Conservation (phyloP, 192 early-diverging fungal genomes). For the Chytriomyces confervae region DNA sequence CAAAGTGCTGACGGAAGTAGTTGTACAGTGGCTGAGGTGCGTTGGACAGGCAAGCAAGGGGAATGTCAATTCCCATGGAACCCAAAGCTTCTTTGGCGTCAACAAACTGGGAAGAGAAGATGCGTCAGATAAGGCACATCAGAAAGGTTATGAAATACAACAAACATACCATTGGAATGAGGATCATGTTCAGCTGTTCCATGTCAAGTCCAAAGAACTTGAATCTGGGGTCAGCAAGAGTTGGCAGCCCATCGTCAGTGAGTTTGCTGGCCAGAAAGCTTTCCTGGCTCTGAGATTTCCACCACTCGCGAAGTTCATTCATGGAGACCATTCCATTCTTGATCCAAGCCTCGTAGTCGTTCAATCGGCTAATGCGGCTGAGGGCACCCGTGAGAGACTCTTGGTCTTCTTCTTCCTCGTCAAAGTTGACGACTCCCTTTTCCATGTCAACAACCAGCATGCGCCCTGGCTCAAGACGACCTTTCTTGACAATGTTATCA, state of each 20-base stretch:
- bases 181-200: conserved; percentile 89
- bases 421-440: conserved; percentile 75
- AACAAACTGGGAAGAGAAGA: conserved; percentile 36
- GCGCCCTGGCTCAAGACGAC: conserved; percentile 92
- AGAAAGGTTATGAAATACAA: conserved; percentile 9
- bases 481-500: conserved; percentile 82
- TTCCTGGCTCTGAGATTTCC: conserved; percentile 59
- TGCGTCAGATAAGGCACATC: not conserved
- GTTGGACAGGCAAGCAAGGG: conserved; percentile 88
- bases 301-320: conserved; percentile 58
- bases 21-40: conserved; percentile 92
- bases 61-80: conserved; percentile 97
- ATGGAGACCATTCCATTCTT: conserved; percentile 80
- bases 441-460: conserved; percentile 97
- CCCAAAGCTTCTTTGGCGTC: conserved; percentile 96
- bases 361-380: conserved; percentile 62
- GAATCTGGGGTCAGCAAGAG: conserved; percentile 69
- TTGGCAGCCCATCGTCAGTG: conserved; percentile 35
- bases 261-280: conserved; percentile 46
- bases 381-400: conserved; percentile 21
- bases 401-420: conserved; percentile 85
- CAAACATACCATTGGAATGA: conserved; percentile 82
- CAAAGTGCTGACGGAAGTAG: conserved; percentile 97
- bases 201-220: conserved; percentile 88
- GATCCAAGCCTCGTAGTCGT: conserved; percentile 87